Conservation (phyloP, 192 early-diverging fungal species). For the Umbelopsis sp. region DNA sequence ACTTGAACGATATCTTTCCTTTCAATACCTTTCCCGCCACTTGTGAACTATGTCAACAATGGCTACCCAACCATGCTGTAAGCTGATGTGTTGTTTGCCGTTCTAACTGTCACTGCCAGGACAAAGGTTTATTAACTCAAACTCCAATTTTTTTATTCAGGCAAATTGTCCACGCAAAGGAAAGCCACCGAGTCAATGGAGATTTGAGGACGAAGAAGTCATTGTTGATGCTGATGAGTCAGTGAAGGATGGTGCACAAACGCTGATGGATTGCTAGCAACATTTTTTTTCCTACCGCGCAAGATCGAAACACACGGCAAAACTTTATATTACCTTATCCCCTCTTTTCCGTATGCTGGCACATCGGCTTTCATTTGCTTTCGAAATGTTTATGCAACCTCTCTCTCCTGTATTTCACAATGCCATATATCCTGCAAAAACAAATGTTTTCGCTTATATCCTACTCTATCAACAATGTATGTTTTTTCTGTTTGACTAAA, state of each 20-base stretch:
- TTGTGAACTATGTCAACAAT: slow-evolving; percentile 36
- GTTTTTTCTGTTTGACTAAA: no score
- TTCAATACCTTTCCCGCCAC: slow-evolving; percentile 26
- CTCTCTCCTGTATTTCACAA: neutral
- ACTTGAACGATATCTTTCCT: neutral
- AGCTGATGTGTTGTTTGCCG: neutral
- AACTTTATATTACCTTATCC: neutral
- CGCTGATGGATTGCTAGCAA: neutral
- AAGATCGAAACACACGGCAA: neutral
- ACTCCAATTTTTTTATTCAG: slow-evolving; percentile 14
- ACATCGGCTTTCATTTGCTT: neutral
- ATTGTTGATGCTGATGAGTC: neutral
- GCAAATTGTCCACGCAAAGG: slow-evolving; percentile 28
- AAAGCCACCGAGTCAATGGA: slow-evolving; percentile 34
- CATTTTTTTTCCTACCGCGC: neutral
- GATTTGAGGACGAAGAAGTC: neutral
- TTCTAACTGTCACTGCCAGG: no score
- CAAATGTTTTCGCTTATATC: neutral
- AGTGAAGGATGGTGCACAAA: neutral
- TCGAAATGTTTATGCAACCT: neutral
- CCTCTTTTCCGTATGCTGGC: slow-evolving; percentile 7
- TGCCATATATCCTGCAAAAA: neutral
- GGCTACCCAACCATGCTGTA: slow-evolving; percentile 34
- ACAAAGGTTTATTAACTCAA: no score
- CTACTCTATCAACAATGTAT: neutral